Base-by-base conservation (phyloP, 1,139 yeast species). In the Scheffersomyces insectosa region DNA sequence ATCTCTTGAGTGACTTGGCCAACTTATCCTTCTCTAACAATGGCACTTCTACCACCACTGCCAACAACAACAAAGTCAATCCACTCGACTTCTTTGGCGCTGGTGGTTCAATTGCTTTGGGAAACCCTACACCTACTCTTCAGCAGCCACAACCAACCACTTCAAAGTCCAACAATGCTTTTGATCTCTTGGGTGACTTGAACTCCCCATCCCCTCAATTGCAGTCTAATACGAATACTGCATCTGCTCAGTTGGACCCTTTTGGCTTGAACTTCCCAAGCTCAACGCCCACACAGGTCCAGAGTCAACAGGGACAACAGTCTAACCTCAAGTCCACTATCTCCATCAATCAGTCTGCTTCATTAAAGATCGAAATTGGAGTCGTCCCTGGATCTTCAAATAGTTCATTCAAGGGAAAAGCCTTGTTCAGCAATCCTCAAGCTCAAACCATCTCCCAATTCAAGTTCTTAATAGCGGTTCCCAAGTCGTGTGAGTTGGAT, bases 401-500 rank as follows among this genome's bases (percentile, higher is more conserved):
- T 28, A 60, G 70, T 3, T 57, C 76, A 4, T 63, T 69, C 29
- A 70, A 80, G 33, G 80, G 81, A 10, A 75, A 55, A 66, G 46
- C 68, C 60, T 47, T 67, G 67, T 54, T 72, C 72, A 45, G 75
- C 74, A 54, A 72, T 81, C 43, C 66, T 72, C 42, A 59, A 41
- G 50, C 65, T 13, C 45, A 57, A 11, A 55, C 69, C 9, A 54
- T 71, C 29, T 50, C 57, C 16, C 75, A 77, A 47, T 65, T 91
- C 39, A 81, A 81, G 53, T 83, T 89, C 57, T 75, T 86, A 60
- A 68, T 89, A 42, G 97, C 98, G 0, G 96, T 87, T 33, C 95
- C 97, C 39, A 88, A 86, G 60, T 62, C 78, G 16, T 81, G 87
- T 57, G 77, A 75, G 45, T 73, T 91, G 51, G 73, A 72, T 39